phyloP scores from a whole-genome alignment of 2,329 filamentous ascomycete genomes.

The Akanthomyces uredinophilus region DNA sequence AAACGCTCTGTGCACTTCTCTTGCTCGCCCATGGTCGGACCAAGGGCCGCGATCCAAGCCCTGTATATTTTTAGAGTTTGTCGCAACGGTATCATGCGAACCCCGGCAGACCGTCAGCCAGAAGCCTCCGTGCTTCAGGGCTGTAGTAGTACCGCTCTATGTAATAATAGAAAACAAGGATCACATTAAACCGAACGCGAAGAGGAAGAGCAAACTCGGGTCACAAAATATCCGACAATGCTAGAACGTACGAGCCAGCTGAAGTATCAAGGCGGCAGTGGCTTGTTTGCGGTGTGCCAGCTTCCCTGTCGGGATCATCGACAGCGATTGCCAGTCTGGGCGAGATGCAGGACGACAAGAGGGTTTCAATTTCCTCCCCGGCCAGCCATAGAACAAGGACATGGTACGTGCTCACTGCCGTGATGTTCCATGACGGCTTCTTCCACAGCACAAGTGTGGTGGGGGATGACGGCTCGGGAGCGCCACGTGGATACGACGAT shows the following conservation, averaged over 20 bases:
- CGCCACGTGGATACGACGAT: conserved; percentile 15
- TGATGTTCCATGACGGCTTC: background rate
- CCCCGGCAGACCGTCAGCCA: background rate
- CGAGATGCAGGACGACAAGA: background rate
- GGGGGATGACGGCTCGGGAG: conserved; percentile 9
- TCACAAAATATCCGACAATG: background rate
- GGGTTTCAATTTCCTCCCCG: background rate
- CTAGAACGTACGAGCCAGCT: background rate
- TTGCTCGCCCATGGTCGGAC: background rate
- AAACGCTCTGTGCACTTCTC: conserved; percentile 3
- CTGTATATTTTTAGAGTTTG: conserved; percentile 6
- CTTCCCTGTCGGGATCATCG: background rate
- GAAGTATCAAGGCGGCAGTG: conserved; percentile 7
- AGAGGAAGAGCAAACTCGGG: background rate
- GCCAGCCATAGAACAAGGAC: conserved; percentile 1
- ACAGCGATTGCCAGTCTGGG: conserved; percentile 1
- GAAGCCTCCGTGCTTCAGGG: background rate
- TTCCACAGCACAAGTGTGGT: background rate
- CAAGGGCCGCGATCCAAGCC: background rate
- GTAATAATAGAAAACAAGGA: background rate
- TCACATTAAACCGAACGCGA: background rate
- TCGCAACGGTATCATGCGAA: background rate
- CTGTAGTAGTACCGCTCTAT: background rate
- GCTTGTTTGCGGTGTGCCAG: conserved; percentile 1
- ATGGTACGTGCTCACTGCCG: background rate